These are phyloP conservation scores for Curvularia lunata DNA, from an alignment of 2,329 filamentous ascomycete species.

Conservation along the genomic window DNA sequence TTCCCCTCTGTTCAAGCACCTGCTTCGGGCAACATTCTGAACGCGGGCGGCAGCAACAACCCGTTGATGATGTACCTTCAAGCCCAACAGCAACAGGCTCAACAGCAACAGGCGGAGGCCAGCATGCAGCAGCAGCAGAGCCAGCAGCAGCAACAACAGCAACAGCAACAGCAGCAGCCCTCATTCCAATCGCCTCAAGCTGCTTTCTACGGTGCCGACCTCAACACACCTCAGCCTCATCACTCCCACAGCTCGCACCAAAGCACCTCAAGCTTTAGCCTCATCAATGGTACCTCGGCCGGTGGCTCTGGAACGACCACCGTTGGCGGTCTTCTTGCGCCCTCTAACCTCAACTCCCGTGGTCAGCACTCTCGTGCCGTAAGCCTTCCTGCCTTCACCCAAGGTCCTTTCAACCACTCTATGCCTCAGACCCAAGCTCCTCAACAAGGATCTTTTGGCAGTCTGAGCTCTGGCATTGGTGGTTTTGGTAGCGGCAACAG, in stretches of 20 bases:
- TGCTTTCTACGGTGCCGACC: constrained; percentile 73
- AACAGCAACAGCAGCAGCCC: constrained; percentile 56
- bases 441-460: constrained; percentile 60
- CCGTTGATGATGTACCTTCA: constrained; percentile 92
- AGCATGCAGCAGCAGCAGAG: constrained; percentile 42
- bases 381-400: constrained; percentile 77
- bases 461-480: constrained; percentile 64
- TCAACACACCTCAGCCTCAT: constrained; percentile 68
- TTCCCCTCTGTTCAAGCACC: constrained; percentile 66
- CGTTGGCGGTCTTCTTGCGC: constrained; percentile 78
- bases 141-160: constrained; percentile 35
- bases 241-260: constrained; percentile 64
- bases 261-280: constrained; percentile 59
- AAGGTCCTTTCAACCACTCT: constrained; percentile 60
- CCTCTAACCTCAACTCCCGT: constrained; percentile 65
- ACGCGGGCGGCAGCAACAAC: constrained; percentile 79
- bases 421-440: constrained; percentile 47
- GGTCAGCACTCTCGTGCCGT: constrained; percentile 79
- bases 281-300: constrained; percentile 52
- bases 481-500: constrained; percentile 61
- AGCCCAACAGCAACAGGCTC: constrained; percentile 60
- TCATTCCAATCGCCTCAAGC: constrained; percentile 77
- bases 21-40: constrained; percentile 76
- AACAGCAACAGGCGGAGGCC: constrained; percentile 53
- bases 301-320: constrained; percentile 65